These are phyloP conservation scores for Catharanthus roseus DNA, from an alignment of 257 asterid species.

Conservation along the genomic window DNA sequence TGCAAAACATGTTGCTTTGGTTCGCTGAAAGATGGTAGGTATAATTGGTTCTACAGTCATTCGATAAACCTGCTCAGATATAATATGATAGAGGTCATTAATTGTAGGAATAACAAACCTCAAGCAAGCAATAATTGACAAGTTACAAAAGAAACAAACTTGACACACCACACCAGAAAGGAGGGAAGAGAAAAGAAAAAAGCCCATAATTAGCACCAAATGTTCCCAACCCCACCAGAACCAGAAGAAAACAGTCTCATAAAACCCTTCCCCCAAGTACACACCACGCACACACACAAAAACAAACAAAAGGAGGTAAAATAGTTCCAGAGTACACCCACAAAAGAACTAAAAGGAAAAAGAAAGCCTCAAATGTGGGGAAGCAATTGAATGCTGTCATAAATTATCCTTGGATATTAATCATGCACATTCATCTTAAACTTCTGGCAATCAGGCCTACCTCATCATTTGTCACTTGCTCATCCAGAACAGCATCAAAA, in stretches of 20 bases:
- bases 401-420: not conserved
- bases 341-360: not conserved
- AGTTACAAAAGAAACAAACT: not conserved
- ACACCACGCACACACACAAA: not conserved
- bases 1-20: conserved; percentile 96
- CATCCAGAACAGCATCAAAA: conserved; percentile 96
- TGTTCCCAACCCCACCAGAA: not conserved
- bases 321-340: too few relatives aligned
- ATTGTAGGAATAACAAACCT: not conserved
- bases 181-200: not conserved
- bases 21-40: conserved; percentile 89
- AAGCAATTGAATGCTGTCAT: not conserved
- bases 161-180: too few relatives aligned
- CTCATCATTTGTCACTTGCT: conserved; percentile 90
- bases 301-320: too few relatives aligned
- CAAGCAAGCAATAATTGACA: not conserved
- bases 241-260: not conserved
- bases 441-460: conserved; percentile 29
- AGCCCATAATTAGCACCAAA: not conserved
- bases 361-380: not conserved
- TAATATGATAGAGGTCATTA: not conserved
- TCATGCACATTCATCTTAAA: not conserved
- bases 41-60: conserved; percentile 93
- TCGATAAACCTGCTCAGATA: conserved; percentile 62
- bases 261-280: not conserved